phyloP scores from a whole-genome alignment of 352 stramenopile genomes.

The Globisporangium recalcitrans region DNA sequence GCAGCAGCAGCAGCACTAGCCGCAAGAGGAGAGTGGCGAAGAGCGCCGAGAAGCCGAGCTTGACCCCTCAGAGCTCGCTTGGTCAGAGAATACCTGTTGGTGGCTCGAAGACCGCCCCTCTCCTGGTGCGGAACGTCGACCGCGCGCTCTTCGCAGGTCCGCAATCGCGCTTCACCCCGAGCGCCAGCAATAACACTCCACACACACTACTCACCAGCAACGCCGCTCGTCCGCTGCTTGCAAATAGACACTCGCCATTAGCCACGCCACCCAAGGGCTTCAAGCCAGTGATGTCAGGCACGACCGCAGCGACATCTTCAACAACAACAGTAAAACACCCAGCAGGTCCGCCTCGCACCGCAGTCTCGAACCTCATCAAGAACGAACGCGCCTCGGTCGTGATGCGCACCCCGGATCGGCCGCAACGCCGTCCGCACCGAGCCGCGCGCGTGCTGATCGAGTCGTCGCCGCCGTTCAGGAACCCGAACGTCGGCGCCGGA shows the following conservation, averaged over 20 bases:
- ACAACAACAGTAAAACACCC: not conserved
- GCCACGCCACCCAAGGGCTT: not conserved
- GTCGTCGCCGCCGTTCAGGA: slow-evolving; percentile 70
- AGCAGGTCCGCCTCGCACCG: slow-evolving; percentile 6
- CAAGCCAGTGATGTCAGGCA: slow-evolving; percentile 6
- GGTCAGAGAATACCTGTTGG: not conserved
- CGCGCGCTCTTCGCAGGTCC: slow-evolving; percentile 18
- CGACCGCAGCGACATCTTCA: too few relatives aligned
- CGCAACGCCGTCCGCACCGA: slow-evolving; percentile 40
- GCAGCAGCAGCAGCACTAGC: slow-evolving; percentile 11
- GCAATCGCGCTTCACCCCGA: slow-evolving; percentile 17
- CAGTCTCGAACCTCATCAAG: slow-evolving; percentile 11
- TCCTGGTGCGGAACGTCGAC: slow-evolving; percentile 31
- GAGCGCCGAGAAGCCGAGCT: slow-evolving; percentile 10
- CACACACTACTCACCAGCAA: slow-evolving; percentile 4
- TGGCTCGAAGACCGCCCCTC: slow-evolving; percentile 19
- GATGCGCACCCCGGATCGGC: slow-evolving; percentile 76
- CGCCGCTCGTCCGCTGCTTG: not conserved
- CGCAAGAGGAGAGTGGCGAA: slow-evolving; percentile 3
- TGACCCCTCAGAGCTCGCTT: slow-evolving; percentile 12
- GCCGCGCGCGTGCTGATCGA: slow-evolving; percentile 55
- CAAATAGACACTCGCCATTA: not conserved
- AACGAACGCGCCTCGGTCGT: slow-evolving; percentile 31
- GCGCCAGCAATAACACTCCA: slow-evolving; percentile 11
- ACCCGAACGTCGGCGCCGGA: slow-evolving; percentile 23